phyloP scores from a whole-genome alignment of 257 asterid genomes.

The Primulina tabacum region DNA sequence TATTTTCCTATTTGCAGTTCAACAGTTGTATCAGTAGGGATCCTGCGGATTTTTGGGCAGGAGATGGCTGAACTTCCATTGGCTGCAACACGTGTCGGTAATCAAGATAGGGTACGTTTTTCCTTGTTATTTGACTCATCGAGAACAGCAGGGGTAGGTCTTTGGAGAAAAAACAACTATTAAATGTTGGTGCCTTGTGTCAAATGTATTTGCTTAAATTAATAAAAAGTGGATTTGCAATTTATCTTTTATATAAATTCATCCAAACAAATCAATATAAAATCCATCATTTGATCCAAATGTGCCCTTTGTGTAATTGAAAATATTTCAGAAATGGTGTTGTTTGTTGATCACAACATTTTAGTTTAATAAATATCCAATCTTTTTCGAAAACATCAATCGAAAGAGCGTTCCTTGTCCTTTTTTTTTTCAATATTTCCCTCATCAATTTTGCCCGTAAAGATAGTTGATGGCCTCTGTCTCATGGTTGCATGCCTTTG shows the following conservation, averaged over 20 bases:
- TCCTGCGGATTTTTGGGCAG: constrained; percentile 87
- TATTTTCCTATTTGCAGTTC: constrained; percentile 57
- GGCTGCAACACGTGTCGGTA: constrained; percentile 77
- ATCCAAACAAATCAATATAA: not conserved
- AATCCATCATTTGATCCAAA: too few relatives aligned
- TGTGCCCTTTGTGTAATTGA: not conserved
- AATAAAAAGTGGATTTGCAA: not conserved
- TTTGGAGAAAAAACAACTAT: not conserved
- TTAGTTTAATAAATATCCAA: too few relatives aligned
- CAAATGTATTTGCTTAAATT: not conserved
- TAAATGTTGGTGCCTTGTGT: not conserved
- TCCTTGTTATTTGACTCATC: constrained; percentile 7
- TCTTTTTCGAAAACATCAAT: not conserved
- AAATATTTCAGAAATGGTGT: not conserved
- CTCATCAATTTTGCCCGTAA: not conserved
- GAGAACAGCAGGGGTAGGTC: not conserved
- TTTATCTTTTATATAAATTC: not conserved
- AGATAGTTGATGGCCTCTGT: constrained; percentile 2
- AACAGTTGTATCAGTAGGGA: constrained; percentile 86
- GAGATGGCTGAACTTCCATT: constrained; percentile 92
- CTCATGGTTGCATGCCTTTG: constrained; percentile 30
- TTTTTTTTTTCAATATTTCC: not conserved
- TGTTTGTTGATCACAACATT: not conserved
- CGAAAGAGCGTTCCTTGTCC: not conserved
- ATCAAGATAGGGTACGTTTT: constrained; percentile 76